Conservation (phyloP, 2,329 filamentous ascomycete genomes). For the Apiospora aurea region DNA sequence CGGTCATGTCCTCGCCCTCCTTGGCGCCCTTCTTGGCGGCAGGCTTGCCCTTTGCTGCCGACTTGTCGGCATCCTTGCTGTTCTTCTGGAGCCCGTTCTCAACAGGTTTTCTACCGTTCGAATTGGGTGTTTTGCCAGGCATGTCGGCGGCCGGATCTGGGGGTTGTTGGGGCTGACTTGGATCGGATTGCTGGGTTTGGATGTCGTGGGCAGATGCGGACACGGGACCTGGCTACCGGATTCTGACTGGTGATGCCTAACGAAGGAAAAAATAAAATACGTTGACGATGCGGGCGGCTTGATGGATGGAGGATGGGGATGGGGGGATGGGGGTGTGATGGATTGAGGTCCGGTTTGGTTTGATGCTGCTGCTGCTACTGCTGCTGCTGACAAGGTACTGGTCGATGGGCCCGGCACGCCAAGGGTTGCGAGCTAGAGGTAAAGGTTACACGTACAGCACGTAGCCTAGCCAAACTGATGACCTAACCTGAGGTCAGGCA, state of each 20-base stretch:
- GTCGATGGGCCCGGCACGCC: background rate
- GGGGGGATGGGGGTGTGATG: slow-evolving; percentile 6
- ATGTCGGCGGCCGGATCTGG: slow-evolving; percentile 50
- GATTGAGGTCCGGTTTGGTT: slow-evolving; percentile 18
- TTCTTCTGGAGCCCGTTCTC: slow-evolving; percentile 72
- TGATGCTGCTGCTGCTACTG: background rate
- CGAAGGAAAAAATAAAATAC: background rate
- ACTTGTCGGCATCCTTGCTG: slow-evolving; percentile 71
- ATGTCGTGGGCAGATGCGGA: background rate
- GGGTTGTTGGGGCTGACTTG: background rate
- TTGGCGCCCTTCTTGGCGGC: slow-evolving; percentile 63
- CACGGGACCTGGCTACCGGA: background rate
- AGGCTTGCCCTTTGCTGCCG: slow-evolving; percentile 64
- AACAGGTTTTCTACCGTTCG: slow-evolving; percentile 73
- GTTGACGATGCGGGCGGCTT: slow-evolving; percentile 10
- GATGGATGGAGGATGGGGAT: slow-evolving; percentile 19
- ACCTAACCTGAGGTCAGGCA: slow-evolving; percentile 13
- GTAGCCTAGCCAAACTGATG: slow-evolving; percentile 17
- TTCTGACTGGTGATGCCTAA: background rate
- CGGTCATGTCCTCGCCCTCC: slow-evolving; percentile 81
- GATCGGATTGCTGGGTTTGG: background rate
- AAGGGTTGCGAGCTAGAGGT: background rate
- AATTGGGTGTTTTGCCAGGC: slow-evolving; percentile 77
- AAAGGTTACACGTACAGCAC: slow-evolving; percentile 13
- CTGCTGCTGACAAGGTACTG: slow-evolving; percentile 14